These are phyloP conservation scores for Clitopilus hobsonii DNA, from an alignment of 768 basidiomycete species.

Conservation along the genomic window DNA sequence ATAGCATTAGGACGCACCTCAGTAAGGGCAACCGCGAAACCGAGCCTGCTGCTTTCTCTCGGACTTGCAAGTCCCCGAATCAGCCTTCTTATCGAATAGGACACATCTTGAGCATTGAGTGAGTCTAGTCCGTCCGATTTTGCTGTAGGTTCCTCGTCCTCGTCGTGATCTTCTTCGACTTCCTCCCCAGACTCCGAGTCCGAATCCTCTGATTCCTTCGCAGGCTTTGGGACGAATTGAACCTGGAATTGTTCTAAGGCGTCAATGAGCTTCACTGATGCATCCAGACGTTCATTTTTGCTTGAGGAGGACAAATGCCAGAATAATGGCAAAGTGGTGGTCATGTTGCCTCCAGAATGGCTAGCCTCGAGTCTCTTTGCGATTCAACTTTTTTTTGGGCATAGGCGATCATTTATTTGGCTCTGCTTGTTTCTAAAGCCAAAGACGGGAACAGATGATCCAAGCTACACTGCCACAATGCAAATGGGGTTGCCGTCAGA, in stretches of 20 bases:
- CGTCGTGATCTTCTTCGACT: slow-evolving; percentile 38
- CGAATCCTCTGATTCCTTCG: slow-evolving; percentile 16
- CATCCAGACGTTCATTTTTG: slow-evolving; percentile 76
- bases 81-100: slow-evolving; percentile 86
- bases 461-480: not conserved
- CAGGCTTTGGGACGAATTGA: slow-evolving; percentile 45
- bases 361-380: slow-evolving; percentile 11
- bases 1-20: too few relatives aligned
- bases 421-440: not conserved
- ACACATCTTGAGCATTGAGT: slow-evolving; percentile 85
- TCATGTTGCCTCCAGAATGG: slow-evolving; percentile 38
- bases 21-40: slow-evolving; percentile 93
- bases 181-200: slow-evolving; percentile 25
- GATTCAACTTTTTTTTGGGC: slow-evolving; percentile 4
- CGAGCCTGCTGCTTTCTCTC: slow-evolving; percentile 87
- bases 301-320: slow-evolving; percentile 86
- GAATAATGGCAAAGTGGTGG: slow-evolving; percentile 88
- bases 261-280: slow-evolving; percentile 78
- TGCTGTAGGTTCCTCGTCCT: slow-evolving; percentile 35
- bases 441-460: not conserved
- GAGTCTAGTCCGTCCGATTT: slow-evolving; percentile 51
- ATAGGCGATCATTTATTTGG: slow-evolving; percentile 1
- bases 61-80: slow-evolving; percentile 88
- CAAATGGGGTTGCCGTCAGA: slow-evolving; percentile 4
- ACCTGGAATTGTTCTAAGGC: slow-evolving; percentile 85